Conservation (phyloP, 1,139 yeast species). For the Scheffersomyces parashehatae region DNA sequence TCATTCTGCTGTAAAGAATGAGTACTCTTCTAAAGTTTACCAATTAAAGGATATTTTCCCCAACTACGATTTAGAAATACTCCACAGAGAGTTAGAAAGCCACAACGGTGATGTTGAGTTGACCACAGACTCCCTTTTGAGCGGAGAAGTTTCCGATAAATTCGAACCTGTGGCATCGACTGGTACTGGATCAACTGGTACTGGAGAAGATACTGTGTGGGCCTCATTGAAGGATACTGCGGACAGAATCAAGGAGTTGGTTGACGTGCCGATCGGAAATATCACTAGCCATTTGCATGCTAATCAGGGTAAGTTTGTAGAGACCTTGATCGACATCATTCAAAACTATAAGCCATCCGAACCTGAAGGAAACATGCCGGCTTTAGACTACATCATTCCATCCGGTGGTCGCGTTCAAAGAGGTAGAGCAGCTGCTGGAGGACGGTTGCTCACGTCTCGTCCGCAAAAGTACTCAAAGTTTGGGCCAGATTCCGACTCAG, state of each 20-base stretch:
- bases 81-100: constrained; percentile 16
- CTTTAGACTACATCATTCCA: constrained; percentile 4
- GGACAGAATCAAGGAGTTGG: constrained; percentile 6
- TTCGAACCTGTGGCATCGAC: constrained; percentile 3
- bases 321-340: constrained; percentile 32
- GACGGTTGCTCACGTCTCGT: neutral
- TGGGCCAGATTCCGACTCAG: constrained; percentile 10
- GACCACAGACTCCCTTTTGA: constrained; percentile 11
- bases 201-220: constrained; percentile 6
- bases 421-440: constrained; percentile 5
- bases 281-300: constrained; percentile 10
- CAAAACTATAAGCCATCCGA: constrained; percentile 12
- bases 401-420: constrained; percentile 29
- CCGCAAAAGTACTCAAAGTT: neutral
- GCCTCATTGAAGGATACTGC: constrained; percentile 8
- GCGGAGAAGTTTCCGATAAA: constrained; percentile 9
- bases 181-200: neutral
- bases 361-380: constrained; percentile 2
- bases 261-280: constrained; percentile 7
- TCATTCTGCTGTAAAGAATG: constrained; percentile 4
- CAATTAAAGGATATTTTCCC: constrained; percentile 27
- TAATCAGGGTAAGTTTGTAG: constrained; percentile 21
- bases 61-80: constrained; percentile 11
- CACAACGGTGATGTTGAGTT: constrained; percentile 17
- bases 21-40: constrained; percentile 10